A percentile compares a stretch with the other conserved stretches of the same genome.
Evolutionary conservation across 257 asterid genomes (phyloP).

Genomic region (Gentiana dahurica): DNA sequence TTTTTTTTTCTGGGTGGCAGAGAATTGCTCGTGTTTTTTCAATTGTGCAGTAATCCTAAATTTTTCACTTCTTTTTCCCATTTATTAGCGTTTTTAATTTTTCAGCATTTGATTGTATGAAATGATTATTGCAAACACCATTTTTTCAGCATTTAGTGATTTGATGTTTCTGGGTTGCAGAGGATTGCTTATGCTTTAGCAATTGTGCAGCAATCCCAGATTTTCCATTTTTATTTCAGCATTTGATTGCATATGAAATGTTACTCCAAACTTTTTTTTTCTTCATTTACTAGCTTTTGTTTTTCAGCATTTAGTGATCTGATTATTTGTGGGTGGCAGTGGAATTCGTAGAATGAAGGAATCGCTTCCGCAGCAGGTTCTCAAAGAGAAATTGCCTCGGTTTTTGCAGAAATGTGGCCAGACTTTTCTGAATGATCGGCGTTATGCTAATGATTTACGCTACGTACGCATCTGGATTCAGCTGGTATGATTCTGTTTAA

Average conservation of each 20-base stretch:
- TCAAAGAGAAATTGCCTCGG: slow-evolving; percentile 80
- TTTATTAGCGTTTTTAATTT: not conserved
- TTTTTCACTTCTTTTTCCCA: not conserved
- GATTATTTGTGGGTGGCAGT: slow-evolving; percentile 21
- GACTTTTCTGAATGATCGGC: slow-evolving; percentile 57
- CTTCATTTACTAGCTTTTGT: too few species aligned
- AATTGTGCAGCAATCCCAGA: too few species aligned
- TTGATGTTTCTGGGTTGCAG: too few species aligned
- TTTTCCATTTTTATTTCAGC: too few species aligned
- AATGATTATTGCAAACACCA: too few species aligned
- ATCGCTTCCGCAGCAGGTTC: slow-evolving; percentile 56
- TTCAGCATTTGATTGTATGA: too few species aligned
- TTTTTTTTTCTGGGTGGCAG: not conserved
- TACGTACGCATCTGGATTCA: slow-evolving; percentile 93
- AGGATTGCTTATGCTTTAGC: too few species aligned
- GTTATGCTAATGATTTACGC: slow-evolving; percentile 77
- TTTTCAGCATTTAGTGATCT: not conserved
- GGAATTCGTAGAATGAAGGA: slow-evolving; percentile 77
- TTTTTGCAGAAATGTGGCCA: slow-evolving; percentile 90
- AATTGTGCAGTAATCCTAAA: not conserved
- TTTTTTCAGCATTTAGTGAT: too few species aligned
- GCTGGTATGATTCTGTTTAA: slow-evolving; percentile 35
- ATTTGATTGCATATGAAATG: too few species aligned
- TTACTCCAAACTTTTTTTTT: too few species aligned
- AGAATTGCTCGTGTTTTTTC: not conserved